Conservation (phyloP, 2,329 filamentous ascomycete species). For the Rhynchosporium agropyri region DNA sequence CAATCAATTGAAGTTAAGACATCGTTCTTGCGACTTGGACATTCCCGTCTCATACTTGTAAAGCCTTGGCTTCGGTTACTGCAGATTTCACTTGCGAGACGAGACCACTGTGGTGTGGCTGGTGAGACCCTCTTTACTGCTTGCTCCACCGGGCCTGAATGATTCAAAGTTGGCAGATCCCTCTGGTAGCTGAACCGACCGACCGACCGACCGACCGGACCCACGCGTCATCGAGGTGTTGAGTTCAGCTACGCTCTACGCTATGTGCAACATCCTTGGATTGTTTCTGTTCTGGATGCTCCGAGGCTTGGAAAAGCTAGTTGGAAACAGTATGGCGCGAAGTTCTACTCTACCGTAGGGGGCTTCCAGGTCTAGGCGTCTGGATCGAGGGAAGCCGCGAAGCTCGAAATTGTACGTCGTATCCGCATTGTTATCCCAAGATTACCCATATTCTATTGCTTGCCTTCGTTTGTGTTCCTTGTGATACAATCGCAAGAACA, state of each 20-base stretch:
- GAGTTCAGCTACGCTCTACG: background rate
- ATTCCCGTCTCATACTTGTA: background rate
- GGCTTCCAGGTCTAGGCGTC: conserved; percentile 2
- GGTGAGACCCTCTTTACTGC: conserved; percentile 11
- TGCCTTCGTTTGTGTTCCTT: background rate
- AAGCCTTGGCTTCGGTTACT: background rate
- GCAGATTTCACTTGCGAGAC: background rate
- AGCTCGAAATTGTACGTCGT: background rate
- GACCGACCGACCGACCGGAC: background rate
- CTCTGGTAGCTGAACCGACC: background rate
- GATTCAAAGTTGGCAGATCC: conserved; percentile 24
- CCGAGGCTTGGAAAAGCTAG: conserved; percentile 1
- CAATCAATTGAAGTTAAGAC: too few relatives aligned
- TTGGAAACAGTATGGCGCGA: conserved; percentile 1
- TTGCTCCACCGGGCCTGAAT: conserved; percentile 2
- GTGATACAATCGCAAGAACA: conserved; percentile 7
- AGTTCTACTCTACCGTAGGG: background rate
- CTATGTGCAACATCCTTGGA: background rate
- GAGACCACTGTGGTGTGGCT: conserved; percentile 7
- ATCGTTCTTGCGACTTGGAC: too few relatives aligned
- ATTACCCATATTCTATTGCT: background rate
- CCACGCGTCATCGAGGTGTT: conserved; percentile 23
- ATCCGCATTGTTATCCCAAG: background rate
- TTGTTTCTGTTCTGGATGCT: background rate
- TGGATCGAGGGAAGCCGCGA: background rate